These are phyloP conservation scores for Phenoliferia sp. DNA, from an alignment of 1,284 basidiomycete species.

Conservation along the genomic window DNA sequence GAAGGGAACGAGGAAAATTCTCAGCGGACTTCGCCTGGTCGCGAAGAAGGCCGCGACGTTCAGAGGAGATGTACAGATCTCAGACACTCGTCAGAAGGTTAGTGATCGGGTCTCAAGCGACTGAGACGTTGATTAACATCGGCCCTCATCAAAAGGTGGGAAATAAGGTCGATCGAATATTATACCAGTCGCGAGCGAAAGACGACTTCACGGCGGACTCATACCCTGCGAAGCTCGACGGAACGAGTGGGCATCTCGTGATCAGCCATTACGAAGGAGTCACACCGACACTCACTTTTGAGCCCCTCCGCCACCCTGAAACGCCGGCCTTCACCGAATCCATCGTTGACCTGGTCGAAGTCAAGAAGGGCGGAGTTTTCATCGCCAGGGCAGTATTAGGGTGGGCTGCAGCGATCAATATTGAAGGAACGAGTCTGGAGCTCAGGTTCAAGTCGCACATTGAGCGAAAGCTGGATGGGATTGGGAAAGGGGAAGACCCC, in stretches of 20 bases:
- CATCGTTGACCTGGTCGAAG: constrained; percentile 45
- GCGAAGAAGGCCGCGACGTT: constrained; percentile 45
- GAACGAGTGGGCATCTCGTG: constrained; percentile 42
- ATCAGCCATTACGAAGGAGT: constrained; percentile 34
- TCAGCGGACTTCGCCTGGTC: constrained; percentile 38
- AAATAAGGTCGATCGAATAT: constrained; percentile 41
- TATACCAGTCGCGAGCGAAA: constrained; percentile 41
- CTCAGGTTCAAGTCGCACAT: constrained; percentile 23
- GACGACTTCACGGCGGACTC: constrained; percentile 39
- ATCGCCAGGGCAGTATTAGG: constrained; percentile 45
- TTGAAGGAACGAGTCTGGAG: constrained; percentile 44
- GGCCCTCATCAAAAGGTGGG: constrained; percentile 37
- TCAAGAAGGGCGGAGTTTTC: constrained; percentile 46
- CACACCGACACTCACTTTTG: constrained; percentile 39
- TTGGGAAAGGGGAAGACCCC: constrained; percentile 27
- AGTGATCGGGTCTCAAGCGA: constrained; percentile 1
- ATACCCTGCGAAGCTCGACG: constrained; percentile 43
- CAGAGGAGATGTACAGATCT: constrained; percentile 43
- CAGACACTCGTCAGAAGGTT: constrained; percentile 41
- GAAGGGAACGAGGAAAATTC: constrained; percentile 41
- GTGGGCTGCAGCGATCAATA: constrained; percentile 40
- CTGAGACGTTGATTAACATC: neutral
- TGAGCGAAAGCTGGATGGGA: constrained; percentile 11
- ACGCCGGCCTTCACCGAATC: constrained; percentile 37
- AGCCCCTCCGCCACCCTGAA: constrained; percentile 34